Conservation (phyloP, 768 basidiomycete species). For the Xerocomellus intermedius region DNA sequence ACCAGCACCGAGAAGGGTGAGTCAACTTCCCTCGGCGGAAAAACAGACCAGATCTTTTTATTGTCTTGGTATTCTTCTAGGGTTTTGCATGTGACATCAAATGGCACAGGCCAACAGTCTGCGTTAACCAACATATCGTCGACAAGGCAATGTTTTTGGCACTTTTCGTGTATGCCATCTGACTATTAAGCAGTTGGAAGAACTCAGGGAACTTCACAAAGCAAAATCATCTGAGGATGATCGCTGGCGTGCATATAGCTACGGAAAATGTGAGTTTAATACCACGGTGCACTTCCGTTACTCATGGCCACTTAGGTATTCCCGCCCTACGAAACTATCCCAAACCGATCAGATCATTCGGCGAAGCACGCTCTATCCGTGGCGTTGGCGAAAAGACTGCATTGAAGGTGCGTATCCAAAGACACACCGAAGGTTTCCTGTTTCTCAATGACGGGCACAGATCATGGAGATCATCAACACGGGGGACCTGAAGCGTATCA, state of each 20-base stretch:
- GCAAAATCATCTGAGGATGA: conserved; percentile 60
- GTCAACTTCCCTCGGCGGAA: not conserved
- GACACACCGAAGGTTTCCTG: not conserved
- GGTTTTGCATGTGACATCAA: conserved; percentile 67
- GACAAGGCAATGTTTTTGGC: conserved; percentile 52
- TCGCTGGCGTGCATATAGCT: conserved; percentile 63
- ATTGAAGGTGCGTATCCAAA: conserved; percentile 48
- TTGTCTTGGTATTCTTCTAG: conserved; percentile 31
- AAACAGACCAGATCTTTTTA: not conserved
- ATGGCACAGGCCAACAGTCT: conserved; percentile 33
- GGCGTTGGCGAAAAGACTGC: conserved; percentile 78
- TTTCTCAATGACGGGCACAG: conserved; percentile 36
- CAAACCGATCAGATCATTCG: conserved; percentile 53
- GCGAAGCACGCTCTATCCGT: conserved; percentile 56
- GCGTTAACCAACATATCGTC: conserved; percentile 70
- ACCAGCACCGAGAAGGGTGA: conserved; percentile 31
- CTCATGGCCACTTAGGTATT: conserved; percentile 46
- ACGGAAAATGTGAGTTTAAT: conserved; percentile 56
- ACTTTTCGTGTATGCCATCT: not conserved
- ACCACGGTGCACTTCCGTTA: not conserved
- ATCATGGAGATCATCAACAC: conserved; percentile 81
- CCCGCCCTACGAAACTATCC: conserved; percentile 54
- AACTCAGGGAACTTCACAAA: conserved; percentile 64
- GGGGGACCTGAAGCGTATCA: conserved; percentile 66
- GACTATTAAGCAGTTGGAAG: conserved; percentile 48